A percentile compares a stretch with the other conserved stretches of the same genome.
Evolutionary conservation across 805 yeast genomes (phyloP).

Genomic region (Yarrowia hollandica): DNA sequence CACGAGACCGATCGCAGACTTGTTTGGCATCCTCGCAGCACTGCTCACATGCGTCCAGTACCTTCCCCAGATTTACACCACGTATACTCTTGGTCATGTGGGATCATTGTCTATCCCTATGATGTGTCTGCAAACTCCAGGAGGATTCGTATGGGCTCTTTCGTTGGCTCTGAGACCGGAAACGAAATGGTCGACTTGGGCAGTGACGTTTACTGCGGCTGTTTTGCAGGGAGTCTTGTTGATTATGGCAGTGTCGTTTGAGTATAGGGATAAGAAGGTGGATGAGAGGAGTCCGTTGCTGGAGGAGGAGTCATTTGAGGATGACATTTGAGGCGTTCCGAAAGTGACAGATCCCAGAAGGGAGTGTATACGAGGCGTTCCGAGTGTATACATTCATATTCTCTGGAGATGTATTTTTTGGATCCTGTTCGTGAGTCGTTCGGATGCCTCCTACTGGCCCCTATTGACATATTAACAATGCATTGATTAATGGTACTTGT

Average conservation of each 20-base stretch:
- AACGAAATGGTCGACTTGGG: constrained; percentile 84
- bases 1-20: constrained; percentile 48
- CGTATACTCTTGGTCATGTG: constrained; percentile 66
- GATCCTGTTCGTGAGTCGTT: too few species aligned
- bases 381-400: too few species aligned
- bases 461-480: too few species aligned
- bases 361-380: too few species aligned
- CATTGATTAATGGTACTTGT: too few species aligned
- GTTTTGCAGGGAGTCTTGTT: constrained; percentile 62
- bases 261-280: neutral
- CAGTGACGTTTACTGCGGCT: constrained; percentile 75
- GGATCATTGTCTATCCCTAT: constrained; percentile 77
- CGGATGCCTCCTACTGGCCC: too few species aligned
- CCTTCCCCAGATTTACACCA: constrained; percentile 75
- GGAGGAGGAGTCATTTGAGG: too few species aligned
- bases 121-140: constrained; percentile 89
- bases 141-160: constrained; percentile 79
- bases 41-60: constrained; percentile 67
- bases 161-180: constrained; percentile 70
- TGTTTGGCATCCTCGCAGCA: constrained; percentile 67
- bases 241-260: constrained; percentile 49
- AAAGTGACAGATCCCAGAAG: neutral
- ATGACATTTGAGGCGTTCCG: neutral
- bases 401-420: too few species aligned
- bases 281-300: constrained; percentile 3